Base-by-base conservation (phyloP, 2,329 filamentous ascomycete genomes). In the Nigrospora sphaerica region DNA sequence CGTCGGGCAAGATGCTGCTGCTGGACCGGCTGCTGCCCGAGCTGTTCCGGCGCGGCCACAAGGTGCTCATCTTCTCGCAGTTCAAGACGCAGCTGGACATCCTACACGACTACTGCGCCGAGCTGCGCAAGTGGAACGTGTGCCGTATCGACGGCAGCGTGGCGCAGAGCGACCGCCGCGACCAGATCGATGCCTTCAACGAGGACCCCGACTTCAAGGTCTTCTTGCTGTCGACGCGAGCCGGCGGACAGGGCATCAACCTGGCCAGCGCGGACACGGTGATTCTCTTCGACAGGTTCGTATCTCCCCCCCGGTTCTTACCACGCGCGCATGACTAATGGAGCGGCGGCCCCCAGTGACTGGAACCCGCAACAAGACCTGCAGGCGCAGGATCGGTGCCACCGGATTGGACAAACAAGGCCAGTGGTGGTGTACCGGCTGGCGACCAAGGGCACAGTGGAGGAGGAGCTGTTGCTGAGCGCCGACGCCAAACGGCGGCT, bases 331-430 rank as follows among this genome's bases (percentile, higher is more conserved):
- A 10, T 28, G 23, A 9, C 23, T 28, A 28, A 28, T 93, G 18
- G 93, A 93, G 0, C 90, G 95, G 59, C 92, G 92, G 42, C 97
- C 97, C 7, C 74, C 97, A 0, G 78, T 97, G 91, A 96, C 60
- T 98, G 95, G 93, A 98, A 98, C 56, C 95, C 93, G 16, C 93
- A 98, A 64, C 93, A 93, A 6, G 95, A 98, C 73, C 72, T 98
- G 55, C 93, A 98, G 65, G 93, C 93, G 36, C 98, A 98, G 93
- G 93, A 93, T 48, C 85, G 93, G 67, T 93, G 93, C 48, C 95
- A 98, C 68, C 87, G 93, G 65, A 98, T 98, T 54, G 93, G 93
- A 3, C 93, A 98, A 63, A 95, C 93, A 63, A 89, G 84, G 52
- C 92, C 93, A 5, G 93, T 98, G 54, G 97, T 88, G 54, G 92